These are phyloP conservation scores for Nitzschia sp. DNA, from an alignment of 108 stramenopile genomes.

Conservation along the genomic window DNA sequence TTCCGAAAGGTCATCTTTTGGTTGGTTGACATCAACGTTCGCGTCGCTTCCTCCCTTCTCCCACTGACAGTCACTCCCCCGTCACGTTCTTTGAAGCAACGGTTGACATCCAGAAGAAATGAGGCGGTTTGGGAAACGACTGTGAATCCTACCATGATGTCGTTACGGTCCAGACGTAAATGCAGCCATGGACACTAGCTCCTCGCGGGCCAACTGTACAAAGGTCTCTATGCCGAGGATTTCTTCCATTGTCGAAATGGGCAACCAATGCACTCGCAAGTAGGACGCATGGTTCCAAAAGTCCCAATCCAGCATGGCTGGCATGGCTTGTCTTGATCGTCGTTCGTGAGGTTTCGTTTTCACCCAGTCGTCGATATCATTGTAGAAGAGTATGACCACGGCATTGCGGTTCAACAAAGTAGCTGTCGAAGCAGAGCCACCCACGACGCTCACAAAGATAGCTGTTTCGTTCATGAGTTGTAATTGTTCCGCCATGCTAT, in stretches of 20 bases:
- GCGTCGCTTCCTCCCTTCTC: no score
- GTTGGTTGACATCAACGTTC: no score
- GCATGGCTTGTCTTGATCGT: background rate
- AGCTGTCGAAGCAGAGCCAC: slow-evolving; percentile 38
- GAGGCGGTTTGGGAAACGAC: no score
- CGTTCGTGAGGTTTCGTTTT: slow-evolving; percentile 2
- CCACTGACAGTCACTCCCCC: no score
- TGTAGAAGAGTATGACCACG: slow-evolving; percentile 32
- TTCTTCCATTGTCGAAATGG: slow-evolving; percentile 20
- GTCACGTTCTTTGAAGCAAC: no score
- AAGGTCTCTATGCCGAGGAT: slow-evolving; percentile 32
- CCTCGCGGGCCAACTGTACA: slow-evolving; percentile 35
- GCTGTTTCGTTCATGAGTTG: slow-evolving; percentile 14
- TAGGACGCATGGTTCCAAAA: slow-evolving; percentile 40
- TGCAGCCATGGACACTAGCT: background rate
- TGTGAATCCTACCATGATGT: no score
- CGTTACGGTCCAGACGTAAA: no score
- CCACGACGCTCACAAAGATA: slow-evolving; percentile 33
- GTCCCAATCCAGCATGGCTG: slow-evolving; percentile 41
- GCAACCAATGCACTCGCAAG: slow-evolving; percentile 43
- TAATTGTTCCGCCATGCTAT: slow-evolving; percentile 35
- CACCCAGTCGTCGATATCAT: slow-evolving; percentile 23
- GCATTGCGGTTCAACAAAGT: slow-evolving; percentile 34
- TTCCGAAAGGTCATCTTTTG: no score
- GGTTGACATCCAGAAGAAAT: no score